Base-by-base conservation (phyloP, 495 filamentous ascomycete genomes). In the Aspergillus cavernicola region DNA sequence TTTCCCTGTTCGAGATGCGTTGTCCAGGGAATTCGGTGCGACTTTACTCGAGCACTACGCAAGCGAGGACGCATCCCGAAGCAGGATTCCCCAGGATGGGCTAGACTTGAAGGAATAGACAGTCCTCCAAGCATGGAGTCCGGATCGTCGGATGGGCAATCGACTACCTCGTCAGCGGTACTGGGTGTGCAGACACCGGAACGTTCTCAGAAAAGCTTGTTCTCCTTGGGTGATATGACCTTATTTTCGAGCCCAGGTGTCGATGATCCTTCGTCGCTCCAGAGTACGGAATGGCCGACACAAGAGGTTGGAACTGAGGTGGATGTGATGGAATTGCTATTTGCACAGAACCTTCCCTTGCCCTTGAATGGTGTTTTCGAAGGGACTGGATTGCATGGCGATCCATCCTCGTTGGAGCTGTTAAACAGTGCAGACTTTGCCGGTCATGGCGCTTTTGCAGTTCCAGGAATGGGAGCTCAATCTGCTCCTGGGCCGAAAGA, bases 1-100 rank as follows among this genome's bases (percentile, higher is more conserved):
- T 74, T 76, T 43, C 72, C 72, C 11, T 76, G 72, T 50, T 73
- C 71, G 12, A 63, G 72, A 44, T 76, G 72, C 28, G 58, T 72
- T 11, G 64, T 68, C 32, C 69, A 70, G 50, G 66, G 70, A 8
- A 71, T 61, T 22, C 66, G 53, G n/a, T 76, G 72, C 43, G 66
- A 73, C 52, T 71, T 73, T 29, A 76, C 71, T 6, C 67, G 72
- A 11, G 72, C 72, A 52, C 67, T 66, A 12, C 65, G 71, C 15
- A 76, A 76, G 56, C 60, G 72, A 53, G 72, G 72, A 9, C 71
- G 72, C 32, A 70, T 76, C 6, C 41, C 41, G 7, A 44, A 31
- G n/a, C 3, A 9, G n/a, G 16, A 9, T 13, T 2, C 24, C 10
- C 18, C 49, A 29, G 60, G 31, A 15, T 32, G 48, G 2, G 36